A percentile compares a stretch with the other conserved stretches of the same genome.
Conservation (phyloP, 257 asterid genomes). For the Nicotiana obtusifolia region DNA sequence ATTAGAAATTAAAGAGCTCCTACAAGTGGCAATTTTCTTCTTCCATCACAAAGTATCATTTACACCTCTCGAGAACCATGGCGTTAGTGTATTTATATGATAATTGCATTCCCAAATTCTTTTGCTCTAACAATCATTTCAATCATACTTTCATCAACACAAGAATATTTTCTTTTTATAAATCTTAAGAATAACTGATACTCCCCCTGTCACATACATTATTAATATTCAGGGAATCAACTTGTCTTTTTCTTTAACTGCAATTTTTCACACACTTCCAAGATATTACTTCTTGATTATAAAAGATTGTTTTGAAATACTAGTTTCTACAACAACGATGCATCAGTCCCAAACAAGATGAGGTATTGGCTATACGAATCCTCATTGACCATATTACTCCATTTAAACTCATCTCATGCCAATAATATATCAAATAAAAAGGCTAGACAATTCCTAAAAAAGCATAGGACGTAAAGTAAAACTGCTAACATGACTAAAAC, state of each 20-base stretch:
- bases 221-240: not conserved
- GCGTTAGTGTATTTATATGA: not conserved
- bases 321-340: not conserved
- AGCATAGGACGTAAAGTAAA: too few species aligned
- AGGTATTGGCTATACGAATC: too few species aligned
- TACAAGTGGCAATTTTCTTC: not conserved
- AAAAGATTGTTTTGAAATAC: not conserved
- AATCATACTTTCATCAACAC: not conserved
- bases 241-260: not conserved
- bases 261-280: not conserved
- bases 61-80: not conserved
- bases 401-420: too few species aligned
- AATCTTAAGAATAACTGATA: not conserved
- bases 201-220: not conserved
- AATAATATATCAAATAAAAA: too few species aligned
- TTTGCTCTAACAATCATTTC: not conserved
- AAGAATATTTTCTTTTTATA: not conserved
- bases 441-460: too few species aligned
- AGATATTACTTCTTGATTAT: not conserved
- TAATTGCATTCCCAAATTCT: not conserved
- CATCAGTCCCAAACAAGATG: too few species aligned
- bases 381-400: too few species aligned
- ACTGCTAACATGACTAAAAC: too few species aligned
- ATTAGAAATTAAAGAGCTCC: not conserved
- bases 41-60: not conserved